Base-by-base conservation (phyloP, 208 protist genomes). In the Trypanosoma cruzi region DNA sequence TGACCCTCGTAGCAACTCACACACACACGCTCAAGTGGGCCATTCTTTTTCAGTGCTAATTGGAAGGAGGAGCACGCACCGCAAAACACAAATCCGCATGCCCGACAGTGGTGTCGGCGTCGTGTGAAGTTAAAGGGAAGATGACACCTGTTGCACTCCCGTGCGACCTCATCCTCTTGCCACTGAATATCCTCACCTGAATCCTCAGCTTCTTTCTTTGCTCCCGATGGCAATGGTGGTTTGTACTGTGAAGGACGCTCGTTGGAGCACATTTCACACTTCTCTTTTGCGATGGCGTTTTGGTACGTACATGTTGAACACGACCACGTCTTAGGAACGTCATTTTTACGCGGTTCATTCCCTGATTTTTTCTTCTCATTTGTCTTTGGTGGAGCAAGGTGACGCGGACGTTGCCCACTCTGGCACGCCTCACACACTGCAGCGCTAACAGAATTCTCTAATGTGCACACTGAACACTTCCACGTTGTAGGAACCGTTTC, bases 21-120 rank as follows among this genome's bases (percentile, higher is more conserved):
- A 56, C 89, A 95, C 8, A 88, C 78, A 16, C 86, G 81, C 79
- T 89, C 78, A 50, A 68, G 73, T 24, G 71, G 48, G 40, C 57
- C 53, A 52, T 74, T 68, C 64, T 79, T 80, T 60, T 82, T 91
- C 29, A 92, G 44, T 36, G 49, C 42, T 22, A 85, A 1, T 29
- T 81, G 62, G 75, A 81, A 90, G 18, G 67, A 74, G 14, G 86
- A 94, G 74, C 88, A 94, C 34, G 71, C 69, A 14, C 77, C 84
- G 42, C 90, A 96, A 73, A 96, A 96, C 32, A 96, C 84, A 72
- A 84, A 93, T 28, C 90, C 90, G 75, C 90, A 96, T 18, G 80
- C 75, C 7, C 90, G 80, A 67, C 90, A 96, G 70, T 96, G 90
- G 55, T 96, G 90, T 52, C 86, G 83, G 16, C 90, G 84, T 28